Base-by-base conservation (phyloP, 805 yeast genomes). In the Nakazawaea wickerhamii region DNA sequence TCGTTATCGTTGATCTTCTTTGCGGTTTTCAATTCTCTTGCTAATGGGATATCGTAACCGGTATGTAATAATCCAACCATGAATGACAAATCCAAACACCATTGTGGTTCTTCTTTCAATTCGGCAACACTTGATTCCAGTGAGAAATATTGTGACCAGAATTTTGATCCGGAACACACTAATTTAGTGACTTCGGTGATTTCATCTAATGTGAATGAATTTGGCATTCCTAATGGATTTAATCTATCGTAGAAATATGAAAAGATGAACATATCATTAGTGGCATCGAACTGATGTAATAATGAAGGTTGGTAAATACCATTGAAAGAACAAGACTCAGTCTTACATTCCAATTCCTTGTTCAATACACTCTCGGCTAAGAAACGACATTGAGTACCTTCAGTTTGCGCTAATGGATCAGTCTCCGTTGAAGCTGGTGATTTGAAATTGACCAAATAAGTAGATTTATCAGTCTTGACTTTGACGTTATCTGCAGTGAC, bases 291-390 rank as follows among this genome's bases (percentile, higher is more conserved):
- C 13, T 95, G 80, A 48, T 73, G 77, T 35, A 78, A 78, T 55
- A 93, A 70, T 4, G 95, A 84, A 7, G 99, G 99, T 69, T 93
- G 99, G 64, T 95, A 95, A 39, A 89, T 84, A 58, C 99, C 99
- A 59, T 91, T 88, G 75, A 93, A 93, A 2, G 97, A 86, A 63
- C 99, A 93, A 42, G 99, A 95, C 45, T 78, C 75, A 25, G 70
- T 58, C 1, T 68, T 59, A 71, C 99, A 93, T 48, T 71, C 78
- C 13, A 75, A 71, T 32, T 89, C 96, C 67, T 91, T 91, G 67
- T 86, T 82, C 58, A 93, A 73, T 32, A 88, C 76, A 41, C 73
- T 59, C 60, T 91, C 98, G 22, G 97, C 88, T 33, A 93, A 60
- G 57, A 68, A 75, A 50, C 96, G 79, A 68, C 99, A 93, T 63